Percentiles rank a stretch among this genome's conserved stretches.
These are phyloP conservation scores for Chamaecrista fasciculata DNA, from an alignment of 306 rosid genomes.

Conservation along the genomic window DNA sequence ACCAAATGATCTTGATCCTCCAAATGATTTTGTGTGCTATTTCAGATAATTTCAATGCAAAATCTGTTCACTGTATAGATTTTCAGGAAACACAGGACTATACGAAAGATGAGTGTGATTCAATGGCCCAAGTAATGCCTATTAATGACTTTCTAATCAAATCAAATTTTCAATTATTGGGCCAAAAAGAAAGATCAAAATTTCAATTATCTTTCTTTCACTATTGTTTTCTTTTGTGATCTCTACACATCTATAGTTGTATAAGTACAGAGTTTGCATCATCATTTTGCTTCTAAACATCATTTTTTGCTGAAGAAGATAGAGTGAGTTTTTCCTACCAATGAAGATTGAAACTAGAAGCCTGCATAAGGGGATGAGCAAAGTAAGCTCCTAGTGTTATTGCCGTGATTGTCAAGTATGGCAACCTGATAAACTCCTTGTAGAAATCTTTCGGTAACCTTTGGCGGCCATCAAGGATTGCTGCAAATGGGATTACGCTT, in stretches of 20 bases:
- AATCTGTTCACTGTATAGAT: neutral
- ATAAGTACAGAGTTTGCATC: neutral
- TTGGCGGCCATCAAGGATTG: constrained; percentile 86
- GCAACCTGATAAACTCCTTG: constrained; percentile 83
- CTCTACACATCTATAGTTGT: constrained; percentile 6
- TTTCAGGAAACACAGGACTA: no score
- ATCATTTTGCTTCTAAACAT: neutral
- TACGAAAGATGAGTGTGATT: no score
- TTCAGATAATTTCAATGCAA: neutral
- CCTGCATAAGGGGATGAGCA: constrained; percentile 91
- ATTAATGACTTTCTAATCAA: no score
- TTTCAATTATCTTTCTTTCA: neutral
- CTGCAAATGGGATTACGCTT: constrained; percentile 82
- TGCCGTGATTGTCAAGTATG: constrained; percentile 73
- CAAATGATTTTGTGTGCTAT: neutral
- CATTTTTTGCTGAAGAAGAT: neutral
- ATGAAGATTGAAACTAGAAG: constrained; percentile 76
- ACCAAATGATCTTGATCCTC: neutral
- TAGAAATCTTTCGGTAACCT: constrained; percentile 75
- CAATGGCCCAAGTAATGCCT: no score
- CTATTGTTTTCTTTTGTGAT: constrained; percentile 11
- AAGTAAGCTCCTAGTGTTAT: constrained; percentile 81
- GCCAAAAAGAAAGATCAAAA: constrained; percentile 3
- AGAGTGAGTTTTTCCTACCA: constrained; percentile 50
- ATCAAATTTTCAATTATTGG: no score